These are phyloP conservation scores for Candida hungchunana DNA, from an alignment of 805 yeast species.

Conservation along the genomic window DNA sequence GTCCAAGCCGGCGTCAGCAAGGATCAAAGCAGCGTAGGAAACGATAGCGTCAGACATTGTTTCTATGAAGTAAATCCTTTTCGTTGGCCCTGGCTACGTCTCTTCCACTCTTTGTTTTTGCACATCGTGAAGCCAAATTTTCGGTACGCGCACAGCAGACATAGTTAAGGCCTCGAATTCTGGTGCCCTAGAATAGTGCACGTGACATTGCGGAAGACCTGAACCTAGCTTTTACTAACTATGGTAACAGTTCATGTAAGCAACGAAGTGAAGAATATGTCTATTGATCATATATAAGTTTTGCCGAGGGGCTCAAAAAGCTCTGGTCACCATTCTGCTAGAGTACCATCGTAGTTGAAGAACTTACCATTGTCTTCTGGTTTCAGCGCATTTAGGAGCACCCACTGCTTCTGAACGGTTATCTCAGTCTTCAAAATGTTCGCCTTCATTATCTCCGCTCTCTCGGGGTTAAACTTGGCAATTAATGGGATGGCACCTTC, in stretches of 20 bases:
- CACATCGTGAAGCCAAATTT: neutral
- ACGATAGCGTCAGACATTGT: conserved; percentile 91
- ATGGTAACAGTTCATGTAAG: neutral
- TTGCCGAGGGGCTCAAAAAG: no score
- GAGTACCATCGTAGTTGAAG: conserved; percentile 7
- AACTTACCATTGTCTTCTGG: conserved; percentile 9
- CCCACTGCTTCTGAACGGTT: conserved; percentile 2
- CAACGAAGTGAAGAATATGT: no score
- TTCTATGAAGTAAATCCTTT: conserved; percentile 12
- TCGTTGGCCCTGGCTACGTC: no score
- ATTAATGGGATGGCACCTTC: neutral
- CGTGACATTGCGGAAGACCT: no score
- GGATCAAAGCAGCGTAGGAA: conserved; percentile 97
- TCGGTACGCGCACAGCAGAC: neutral
- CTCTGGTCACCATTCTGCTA: conserved; percentile 1
- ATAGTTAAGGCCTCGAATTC: no score
- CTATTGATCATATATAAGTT: no score
- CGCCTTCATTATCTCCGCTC: neutral
- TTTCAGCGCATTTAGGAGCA: neutral
- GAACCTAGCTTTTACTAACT: neutral
- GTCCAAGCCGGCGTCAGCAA: conserved; percentile 96
- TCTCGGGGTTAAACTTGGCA: neutral
- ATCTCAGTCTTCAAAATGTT: neutral
- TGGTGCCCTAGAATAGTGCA: no score
- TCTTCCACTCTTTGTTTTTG: conserved; percentile 15